Percentiles rank a stretch among this genome's conserved stretches.
These are phyloP conservation scores for Vaccinium vitisidaea DNA, from an alignment of 148 eudicot species.

Conservation along the genomic window DNA sequence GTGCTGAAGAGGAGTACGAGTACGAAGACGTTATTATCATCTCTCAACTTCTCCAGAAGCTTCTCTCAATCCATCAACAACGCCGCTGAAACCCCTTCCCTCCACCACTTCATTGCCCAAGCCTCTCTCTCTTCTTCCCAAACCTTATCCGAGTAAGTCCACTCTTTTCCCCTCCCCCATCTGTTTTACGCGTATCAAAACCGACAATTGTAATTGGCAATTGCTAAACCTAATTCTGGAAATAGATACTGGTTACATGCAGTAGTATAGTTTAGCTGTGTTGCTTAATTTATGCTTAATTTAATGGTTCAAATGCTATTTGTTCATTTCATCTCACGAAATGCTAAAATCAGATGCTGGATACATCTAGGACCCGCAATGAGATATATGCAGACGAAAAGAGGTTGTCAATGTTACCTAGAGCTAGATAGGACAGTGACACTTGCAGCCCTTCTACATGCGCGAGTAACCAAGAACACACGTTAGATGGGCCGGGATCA, in stretches of 20 bases:
- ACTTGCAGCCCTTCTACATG: too few relatives aligned
- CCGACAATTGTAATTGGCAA: neutral
- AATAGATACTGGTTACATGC: neutral
- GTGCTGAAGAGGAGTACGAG: neutral
- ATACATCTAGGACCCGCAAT: neutral
- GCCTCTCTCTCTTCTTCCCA: constrained; percentile 43
- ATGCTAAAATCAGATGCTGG: neutral
- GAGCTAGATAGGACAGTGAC: too few relatives aligned
- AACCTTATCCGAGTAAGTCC: constrained; percentile 40
- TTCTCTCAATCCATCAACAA: constrained; percentile 30
- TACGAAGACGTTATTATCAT: constrained; percentile 13
- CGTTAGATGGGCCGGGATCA: too few relatives aligned
- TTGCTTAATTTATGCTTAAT: too few relatives aligned
- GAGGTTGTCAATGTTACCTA: neutral
- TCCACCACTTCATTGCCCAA: constrained; percentile 50
- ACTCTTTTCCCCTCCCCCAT: neutral
- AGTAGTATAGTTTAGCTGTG: neutral
- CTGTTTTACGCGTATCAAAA: too few relatives aligned
- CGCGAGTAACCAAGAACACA: too few relatives aligned
- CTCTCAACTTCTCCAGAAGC: constrained; percentile 33
- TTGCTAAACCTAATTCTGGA: neutral
- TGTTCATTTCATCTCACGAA: neutral
- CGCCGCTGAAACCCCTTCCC: constrained; percentile 27
- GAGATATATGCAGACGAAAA: neutral
- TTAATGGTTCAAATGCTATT: neutral